Evolutionary conservation across 2,329 filamentous ascomycete genomes (phyloP).

Genomic region (Aspergillus bombycis): DNA sequence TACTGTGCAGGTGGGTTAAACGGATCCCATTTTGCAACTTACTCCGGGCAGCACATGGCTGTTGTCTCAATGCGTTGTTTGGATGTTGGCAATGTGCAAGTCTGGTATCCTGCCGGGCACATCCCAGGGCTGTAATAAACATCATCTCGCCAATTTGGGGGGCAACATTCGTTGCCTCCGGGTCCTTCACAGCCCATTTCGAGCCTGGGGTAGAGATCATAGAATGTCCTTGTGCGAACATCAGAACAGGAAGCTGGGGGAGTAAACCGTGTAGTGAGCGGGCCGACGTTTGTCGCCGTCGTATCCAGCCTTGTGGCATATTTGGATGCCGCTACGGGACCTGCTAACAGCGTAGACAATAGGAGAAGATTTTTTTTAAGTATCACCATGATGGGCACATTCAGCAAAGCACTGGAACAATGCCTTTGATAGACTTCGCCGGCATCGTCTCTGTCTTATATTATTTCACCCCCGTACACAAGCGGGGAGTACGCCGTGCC

Average conservation of each 20-base stretch:
- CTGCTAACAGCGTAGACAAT: neutral
- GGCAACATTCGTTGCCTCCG: conserved; percentile 16
- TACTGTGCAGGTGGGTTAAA: neutral
- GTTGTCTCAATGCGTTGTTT: conserved; percentile 19
- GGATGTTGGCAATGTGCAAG: conserved; percentile 16
- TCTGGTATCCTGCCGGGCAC: conserved; percentile 18
- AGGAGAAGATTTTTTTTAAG: neutral
- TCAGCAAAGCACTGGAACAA: neutral
- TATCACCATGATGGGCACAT: neutral
- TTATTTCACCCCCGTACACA: neutral
- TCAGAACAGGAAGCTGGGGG: conserved; percentile 16
- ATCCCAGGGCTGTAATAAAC: conserved; percentile 21
- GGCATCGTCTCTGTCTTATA: neutral
- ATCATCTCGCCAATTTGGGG: conserved; percentile 10
- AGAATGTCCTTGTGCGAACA: neutral
- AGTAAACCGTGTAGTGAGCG: conserved; percentile 16
- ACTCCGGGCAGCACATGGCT: conserved; percentile 19
- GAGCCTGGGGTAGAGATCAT: neutral
- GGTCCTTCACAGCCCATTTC: conserved; percentile 15
- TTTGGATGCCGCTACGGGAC: neutral
- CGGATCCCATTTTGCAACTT: neutral
- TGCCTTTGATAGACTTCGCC: neutral
- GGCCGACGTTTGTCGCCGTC: conserved; percentile 9
- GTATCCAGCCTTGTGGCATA: conserved; percentile 5
- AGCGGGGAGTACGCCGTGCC: neutral